Conservation (phyloP, 192 early-diverging fungal species). For the Coemansia sp. region DNA sequence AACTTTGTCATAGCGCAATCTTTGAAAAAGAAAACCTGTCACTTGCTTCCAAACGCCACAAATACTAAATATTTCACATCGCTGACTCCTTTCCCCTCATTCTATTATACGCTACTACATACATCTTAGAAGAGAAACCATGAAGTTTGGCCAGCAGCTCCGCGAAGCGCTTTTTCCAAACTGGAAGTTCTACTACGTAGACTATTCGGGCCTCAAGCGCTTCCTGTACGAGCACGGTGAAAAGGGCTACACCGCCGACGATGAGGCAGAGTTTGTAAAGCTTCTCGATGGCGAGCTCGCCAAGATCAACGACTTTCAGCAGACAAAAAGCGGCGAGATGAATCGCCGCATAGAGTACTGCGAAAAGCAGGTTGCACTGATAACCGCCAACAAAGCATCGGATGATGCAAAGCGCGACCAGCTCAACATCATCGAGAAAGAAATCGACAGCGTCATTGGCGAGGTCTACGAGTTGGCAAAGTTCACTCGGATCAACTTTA, state of each 20-base stretch:
- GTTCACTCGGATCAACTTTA: slow-evolving; percentile 78
- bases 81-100: background rate
- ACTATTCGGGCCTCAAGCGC: slow-evolving; percentile 85
- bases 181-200: slow-evolving; percentile 85
- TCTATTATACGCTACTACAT: background rate
- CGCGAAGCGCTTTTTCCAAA: slow-evolving; percentile 76
- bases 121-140: slow-evolving; percentile 21
- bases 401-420: slow-evolving; percentile 53
- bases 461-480: slow-evolving; percentile 78
- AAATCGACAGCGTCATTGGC: slow-evolving; percentile 72
- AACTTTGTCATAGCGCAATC: slow-evolving; percentile 1
- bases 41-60: background rate
- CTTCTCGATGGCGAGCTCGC: slow-evolving; percentile 87
- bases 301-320: slow-evolving; percentile 77
- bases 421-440: slow-evolving; percentile 57
- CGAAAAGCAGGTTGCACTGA: slow-evolving; percentile 60
- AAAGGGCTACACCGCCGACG: slow-evolving; percentile 74
- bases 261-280: slow-evolving; percentile 84
- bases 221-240: slow-evolving; percentile 71
- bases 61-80: background rate
- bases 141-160: slow-evolving; percentile 93
- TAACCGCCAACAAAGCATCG: slow-evolving; percentile 54
- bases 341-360: slow-evolving; percentile 67
- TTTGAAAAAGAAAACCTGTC: background rate
- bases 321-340: slow-evolving; percentile 73